Conservation (phyloP, 805 yeast genomes). For the Torulaspora indica region DNA sequence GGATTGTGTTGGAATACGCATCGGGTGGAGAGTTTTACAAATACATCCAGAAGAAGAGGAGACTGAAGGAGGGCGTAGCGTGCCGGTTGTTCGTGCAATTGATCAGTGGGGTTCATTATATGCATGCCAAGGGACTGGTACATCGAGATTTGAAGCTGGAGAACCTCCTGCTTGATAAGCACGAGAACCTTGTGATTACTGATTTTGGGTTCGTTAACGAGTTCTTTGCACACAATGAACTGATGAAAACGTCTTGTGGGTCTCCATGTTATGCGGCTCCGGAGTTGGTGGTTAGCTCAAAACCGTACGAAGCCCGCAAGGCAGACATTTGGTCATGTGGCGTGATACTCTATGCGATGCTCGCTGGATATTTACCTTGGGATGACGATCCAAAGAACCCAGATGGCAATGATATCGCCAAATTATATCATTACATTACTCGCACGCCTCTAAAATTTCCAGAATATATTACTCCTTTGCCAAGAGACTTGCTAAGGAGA, state of each 20-base stretch:
- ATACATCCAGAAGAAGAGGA: constrained; percentile 79
- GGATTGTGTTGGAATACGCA: constrained; percentile 94
- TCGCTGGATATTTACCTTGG: constrained; percentile 94
- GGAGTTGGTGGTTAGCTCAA: constrained; percentile 81
- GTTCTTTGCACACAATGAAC: constrained; percentile 52
- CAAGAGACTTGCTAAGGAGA: constrained; percentile 83
- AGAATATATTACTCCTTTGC: constrained; percentile 82
- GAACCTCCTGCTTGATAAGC: constrained; percentile 76
- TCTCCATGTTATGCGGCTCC: constrained; percentile 99
- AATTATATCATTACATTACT: constrained; percentile 86
- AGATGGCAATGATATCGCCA: constrained; percentile 89
- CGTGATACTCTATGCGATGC: constrained; percentile 90
- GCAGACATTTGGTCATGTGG: constrained; percentile 98
- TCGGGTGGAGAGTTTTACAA: constrained; percentile 97
- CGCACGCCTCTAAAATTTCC: constrained; percentile 91
- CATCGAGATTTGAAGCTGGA: constrained; percentile 91
- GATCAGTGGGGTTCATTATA: constrained; percentile 88
- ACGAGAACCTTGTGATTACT: constrained; percentile 78
- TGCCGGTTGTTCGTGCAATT: constrained; percentile 87
- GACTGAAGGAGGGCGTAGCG: constrained; percentile 81
- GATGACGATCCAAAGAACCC: constrained; percentile 97
- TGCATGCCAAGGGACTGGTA: constrained; percentile 87
- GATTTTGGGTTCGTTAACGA: constrained; percentile 96
- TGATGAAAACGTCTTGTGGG: constrained; percentile 94
- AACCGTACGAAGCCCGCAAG: constrained; percentile 85